Percentiles rank a stretch among this genome's conserved stretches.
phyloP scores from a whole-genome alignment of 495 filamentous ascomycete genomes.

The Cryomyces minteri region DNA sequence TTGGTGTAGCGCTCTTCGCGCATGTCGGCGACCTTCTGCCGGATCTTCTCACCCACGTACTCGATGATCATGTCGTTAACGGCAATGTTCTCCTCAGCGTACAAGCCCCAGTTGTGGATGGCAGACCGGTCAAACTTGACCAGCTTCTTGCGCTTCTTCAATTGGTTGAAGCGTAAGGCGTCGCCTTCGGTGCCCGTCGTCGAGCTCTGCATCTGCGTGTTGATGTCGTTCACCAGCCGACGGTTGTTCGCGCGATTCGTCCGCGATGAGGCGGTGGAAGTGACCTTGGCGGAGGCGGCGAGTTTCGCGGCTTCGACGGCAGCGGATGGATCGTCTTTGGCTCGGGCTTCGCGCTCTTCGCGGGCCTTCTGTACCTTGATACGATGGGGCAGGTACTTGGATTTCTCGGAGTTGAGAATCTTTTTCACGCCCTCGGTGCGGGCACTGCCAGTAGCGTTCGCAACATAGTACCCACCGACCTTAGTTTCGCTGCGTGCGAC shows the following conservation, averaged over 20 bases:
- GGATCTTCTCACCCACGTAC: constrained; percentile 94
- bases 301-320: constrained; percentile 54
- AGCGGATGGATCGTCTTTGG: constrained; percentile 49
- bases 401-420: constrained; percentile 92
- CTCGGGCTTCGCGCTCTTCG: constrained; percentile 69
- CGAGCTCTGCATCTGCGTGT: constrained; percentile 77
- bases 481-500: constrained; percentile 30
- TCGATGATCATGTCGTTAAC: constrained; percentile 99
- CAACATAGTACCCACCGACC: constrained; percentile 83
- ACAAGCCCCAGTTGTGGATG: constrained; percentile 97
- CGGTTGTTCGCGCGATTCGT: constrained; percentile 90
- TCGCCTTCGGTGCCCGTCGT: constrained; percentile 45
- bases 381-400: constrained; percentile 92
- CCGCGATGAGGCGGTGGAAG: constrained; percentile 62
- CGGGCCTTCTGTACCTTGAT: constrained; percentile 83
- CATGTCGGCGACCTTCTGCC: constrained; percentile 90
- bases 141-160: constrained; percentile 98
- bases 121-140: constrained; percentile 95
- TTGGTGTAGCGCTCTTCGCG: constrained; percentile 81
- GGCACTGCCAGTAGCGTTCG: constrained; percentile 66
- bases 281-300: constrained; percentile 49
- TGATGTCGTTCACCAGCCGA: constrained; percentile 80
- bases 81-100: constrained; percentile 91
- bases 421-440: constrained; percentile 86
- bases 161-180: constrained; percentile 90